phyloP scores from a whole-genome alignment of 108 stramenopile genomes.

The Cyclostephanos invisitatus region DNA sequence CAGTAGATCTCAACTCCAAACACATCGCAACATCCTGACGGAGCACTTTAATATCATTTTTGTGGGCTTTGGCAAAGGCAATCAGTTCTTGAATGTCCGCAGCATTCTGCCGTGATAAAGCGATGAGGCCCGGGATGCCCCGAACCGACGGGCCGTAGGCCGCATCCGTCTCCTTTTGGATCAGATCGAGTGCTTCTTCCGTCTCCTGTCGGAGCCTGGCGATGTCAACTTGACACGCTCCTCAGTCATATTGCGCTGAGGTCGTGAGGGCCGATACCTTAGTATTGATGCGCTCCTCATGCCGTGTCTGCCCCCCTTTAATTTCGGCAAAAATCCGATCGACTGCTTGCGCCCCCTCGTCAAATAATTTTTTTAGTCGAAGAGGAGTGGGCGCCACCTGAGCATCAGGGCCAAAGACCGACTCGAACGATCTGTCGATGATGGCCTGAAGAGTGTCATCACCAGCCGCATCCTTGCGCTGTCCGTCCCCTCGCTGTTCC shows the following conservation, averaged over 20 bases:
- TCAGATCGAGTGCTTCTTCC: no score
- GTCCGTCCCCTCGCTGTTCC: not conserved
- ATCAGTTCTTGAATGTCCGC: not conserved
- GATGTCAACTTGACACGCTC: no score
- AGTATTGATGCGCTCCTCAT: no score
- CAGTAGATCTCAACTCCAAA: no score
- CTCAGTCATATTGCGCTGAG: not conserved
- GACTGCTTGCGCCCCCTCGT: not conserved
- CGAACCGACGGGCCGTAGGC: no score
- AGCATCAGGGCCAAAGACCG: not conserved
- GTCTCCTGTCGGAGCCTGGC: no score
- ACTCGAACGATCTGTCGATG: not conserved
- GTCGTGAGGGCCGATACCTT: not conserved
- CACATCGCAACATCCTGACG: not conserved
- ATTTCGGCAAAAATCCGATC: no score
- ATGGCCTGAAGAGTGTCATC: not conserved
- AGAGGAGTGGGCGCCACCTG: not conserved
- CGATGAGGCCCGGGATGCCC: no score
- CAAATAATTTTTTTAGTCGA: not conserved
- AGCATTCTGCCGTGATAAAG: no score
- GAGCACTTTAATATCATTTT: not conserved
- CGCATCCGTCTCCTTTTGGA: no score
- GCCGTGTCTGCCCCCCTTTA: no score
- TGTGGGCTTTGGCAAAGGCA: not conserved
- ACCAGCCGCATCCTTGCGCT: not conserved